These are phyloP conservation scores for Trichopus zeylanicus DNA, from an alignment of 116 monocot genomes.

Conservation along the genomic window DNA sequence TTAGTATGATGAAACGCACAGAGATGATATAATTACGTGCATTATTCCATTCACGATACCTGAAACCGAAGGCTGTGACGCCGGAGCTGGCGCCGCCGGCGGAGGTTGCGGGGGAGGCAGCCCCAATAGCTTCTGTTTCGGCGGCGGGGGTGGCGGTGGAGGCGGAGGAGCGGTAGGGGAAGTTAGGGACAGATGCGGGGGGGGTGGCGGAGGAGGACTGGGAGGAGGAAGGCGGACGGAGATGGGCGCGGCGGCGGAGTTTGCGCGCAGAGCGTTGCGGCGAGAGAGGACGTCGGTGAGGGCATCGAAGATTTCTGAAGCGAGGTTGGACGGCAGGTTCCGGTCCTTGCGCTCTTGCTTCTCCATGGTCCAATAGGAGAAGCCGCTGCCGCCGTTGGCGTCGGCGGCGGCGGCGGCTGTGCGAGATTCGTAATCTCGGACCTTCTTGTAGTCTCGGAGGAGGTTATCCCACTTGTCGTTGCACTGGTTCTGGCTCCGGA, in stretches of 20 bases:
- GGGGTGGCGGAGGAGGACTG: slow-evolving; percentile 4
- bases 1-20: neutral
- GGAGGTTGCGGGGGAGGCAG: slow-evolving; percentile 8
- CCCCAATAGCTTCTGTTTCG: too few relatives aligned
- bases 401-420: neutral
- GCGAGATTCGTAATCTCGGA: slow-evolving; percentile 59
- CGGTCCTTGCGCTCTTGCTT: slow-evolving; percentile 52
- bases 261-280: slow-evolving; percentile 16
- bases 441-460: slow-evolving; percentile 86
- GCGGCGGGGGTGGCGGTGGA: slow-evolving; percentile 11
- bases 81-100: slow-evolving; percentile 3
- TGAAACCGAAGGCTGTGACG: slow-evolving; percentile 22
- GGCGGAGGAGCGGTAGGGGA: slow-evolving; percentile 1
- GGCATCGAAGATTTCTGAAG: slow-evolving; percentile 46
- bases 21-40: slow-evolving; percentile 3
- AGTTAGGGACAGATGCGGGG: slow-evolving; percentile 3
- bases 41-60: slow-evolving; percentile 23
- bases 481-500: slow-evolving; percentile 78
- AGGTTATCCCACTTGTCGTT: slow-evolving; percentile 98
- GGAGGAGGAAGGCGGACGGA: slow-evolving; percentile 1
- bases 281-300: slow-evolving; percentile 57
- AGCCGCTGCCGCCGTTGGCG: neutral
- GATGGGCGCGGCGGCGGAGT: slow-evolving; percentile 1
- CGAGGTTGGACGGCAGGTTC: slow-evolving; percentile 61
- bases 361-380: slow-evolving; percentile 72